A percentile compares a stretch with the other conserved stretches of the same genome.
phyloP scores from a whole-genome alignment of 2,329 filamentous ascomycete species.

The Trichoderma hamatum region DNA sequence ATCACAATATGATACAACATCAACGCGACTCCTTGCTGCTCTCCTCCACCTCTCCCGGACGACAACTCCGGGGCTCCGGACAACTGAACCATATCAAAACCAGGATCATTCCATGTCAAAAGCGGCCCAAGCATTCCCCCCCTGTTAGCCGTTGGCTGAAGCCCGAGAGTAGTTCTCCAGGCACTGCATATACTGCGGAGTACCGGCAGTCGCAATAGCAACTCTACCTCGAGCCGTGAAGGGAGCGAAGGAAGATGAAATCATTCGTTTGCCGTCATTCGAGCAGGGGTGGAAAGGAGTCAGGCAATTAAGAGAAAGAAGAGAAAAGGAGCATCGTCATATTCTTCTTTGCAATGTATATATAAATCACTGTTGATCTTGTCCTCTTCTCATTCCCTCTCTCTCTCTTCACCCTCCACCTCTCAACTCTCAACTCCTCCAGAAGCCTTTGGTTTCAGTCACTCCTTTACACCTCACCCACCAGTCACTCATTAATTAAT shows the following conservation, averaged over 20 bases:
- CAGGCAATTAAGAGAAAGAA: background rate
- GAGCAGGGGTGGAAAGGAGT: background rate
- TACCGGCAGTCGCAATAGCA: background rate
- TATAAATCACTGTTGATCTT: constrained; percentile 11
- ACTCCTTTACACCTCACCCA: background rate
- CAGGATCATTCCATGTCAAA: background rate
- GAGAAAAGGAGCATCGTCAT: constrained; percentile 8
- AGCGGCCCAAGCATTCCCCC: background rate
- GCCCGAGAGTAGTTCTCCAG: background rate
- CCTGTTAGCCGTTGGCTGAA: background rate
- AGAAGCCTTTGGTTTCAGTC: constrained; percentile 5
- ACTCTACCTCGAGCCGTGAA: background rate
- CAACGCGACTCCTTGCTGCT: background rate
- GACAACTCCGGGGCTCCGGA: background rate
- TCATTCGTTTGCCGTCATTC: background rate
- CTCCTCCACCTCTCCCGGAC: background rate
- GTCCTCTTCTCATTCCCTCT: background rate
- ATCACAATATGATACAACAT: background rate
- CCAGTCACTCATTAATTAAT: constrained; percentile 8
- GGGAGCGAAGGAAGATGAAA: background rate
- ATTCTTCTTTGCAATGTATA: background rate
- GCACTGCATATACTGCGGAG: background rate
- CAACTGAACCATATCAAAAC: background rate
- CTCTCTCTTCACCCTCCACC: background rate
- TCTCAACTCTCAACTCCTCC: background rate